Evolutionary conservation across 306 rosid genomes (phyloP).

Genomic region (Cucumis hystrix): DNA sequence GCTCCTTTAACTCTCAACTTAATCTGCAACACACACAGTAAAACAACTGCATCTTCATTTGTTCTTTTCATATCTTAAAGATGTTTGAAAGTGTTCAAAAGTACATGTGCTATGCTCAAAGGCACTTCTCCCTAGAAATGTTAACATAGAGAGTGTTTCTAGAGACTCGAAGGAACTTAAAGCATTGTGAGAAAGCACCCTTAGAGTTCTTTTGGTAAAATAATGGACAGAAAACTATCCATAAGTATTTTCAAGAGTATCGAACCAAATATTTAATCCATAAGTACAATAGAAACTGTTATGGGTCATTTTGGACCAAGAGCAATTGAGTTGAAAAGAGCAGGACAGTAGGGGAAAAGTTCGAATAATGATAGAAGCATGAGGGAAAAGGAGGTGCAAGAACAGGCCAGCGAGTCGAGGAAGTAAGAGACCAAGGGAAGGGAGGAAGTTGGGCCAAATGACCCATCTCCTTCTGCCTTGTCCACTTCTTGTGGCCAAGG

Average conservation of each 20-base stretch:
- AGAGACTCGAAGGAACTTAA: not conserved
- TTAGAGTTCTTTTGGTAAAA: not conserved
- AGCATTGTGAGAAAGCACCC: not conserved
- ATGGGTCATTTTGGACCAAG: no score
- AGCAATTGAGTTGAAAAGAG: no score
- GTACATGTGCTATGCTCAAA: not conserved
- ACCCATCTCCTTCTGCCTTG: no score
- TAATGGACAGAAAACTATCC: not conserved
- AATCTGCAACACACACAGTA: conserved; percentile 31
- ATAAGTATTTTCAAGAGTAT: not conserved
- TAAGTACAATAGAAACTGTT: not conserved
- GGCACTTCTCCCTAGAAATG: not conserved
- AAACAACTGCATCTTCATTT: not conserved
- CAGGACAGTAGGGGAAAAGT: no score
- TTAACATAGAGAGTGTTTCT: not conserved
- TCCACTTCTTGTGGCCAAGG: no score
- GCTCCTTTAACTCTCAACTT: conserved; percentile 70
- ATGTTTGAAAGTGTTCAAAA: not conserved
- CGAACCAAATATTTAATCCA: not conserved
- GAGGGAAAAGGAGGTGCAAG: no score
- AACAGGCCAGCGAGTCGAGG: no score
- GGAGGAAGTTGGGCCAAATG: no score
- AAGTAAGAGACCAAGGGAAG: no score
- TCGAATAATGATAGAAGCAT: no score
- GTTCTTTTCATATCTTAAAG: not conserved